Conservation (phyloP, 2,329 filamentous ascomycete species). For the Trichoderma asperellum region DNA sequence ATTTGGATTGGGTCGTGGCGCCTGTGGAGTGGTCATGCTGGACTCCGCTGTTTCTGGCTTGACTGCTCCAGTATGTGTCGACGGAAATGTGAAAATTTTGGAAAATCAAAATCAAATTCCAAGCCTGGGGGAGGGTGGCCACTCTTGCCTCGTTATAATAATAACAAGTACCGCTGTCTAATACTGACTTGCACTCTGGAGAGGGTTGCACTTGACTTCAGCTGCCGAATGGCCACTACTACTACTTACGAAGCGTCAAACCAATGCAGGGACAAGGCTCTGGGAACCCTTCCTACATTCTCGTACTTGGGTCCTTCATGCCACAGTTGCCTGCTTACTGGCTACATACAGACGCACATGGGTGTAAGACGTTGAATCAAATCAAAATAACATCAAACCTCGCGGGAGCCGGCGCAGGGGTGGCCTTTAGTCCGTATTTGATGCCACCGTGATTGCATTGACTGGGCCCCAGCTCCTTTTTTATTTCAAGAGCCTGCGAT, state of each 20-base stretch:
- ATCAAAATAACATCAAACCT: not conserved
- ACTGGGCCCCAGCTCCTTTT: not conserved
- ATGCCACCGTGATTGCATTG: not conserved
- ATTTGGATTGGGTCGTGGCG: not conserved
- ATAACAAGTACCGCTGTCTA: not conserved
- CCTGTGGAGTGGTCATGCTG: not conserved
- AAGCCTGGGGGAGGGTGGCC: not conserved
- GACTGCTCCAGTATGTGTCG: not conserved
- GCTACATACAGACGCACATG: not conserved
- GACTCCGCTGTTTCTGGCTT: not conserved
- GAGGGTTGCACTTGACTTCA: not conserved
- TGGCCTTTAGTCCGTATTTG: not conserved
- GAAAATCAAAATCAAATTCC: not conserved
- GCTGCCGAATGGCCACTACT: not conserved
- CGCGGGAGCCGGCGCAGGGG: not conserved
- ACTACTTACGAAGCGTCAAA: not conserved
- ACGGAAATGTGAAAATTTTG: not conserved
- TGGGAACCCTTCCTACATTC: not conserved
- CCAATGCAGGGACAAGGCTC: conserved; percentile 8
- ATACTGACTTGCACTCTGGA: not conserved
- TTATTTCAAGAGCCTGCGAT: not conserved
- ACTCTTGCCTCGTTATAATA: not conserved
- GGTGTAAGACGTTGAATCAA: not conserved
- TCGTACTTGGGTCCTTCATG: not conserved
- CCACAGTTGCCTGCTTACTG: not conserved